Evolutionary conservation across 306 rosid genomes (phyloP), one percentile per base, ranked within the genome.

Genomic region (Sindora glabra): DNA sequence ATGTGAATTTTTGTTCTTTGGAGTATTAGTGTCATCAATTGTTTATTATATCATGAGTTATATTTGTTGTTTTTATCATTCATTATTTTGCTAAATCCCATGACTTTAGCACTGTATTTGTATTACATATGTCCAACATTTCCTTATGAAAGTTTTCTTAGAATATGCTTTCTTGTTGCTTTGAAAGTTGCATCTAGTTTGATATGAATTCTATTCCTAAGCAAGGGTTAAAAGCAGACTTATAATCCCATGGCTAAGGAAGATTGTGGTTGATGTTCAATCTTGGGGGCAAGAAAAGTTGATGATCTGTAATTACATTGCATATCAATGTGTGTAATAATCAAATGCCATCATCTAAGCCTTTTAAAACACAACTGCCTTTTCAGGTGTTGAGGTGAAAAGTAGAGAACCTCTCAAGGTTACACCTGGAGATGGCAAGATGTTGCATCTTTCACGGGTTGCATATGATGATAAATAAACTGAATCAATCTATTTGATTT

Each of bases 391-490:
- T 34, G 83, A 75, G 74, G 74, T 81, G 33, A 77, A 75, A 73
- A 56, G 71, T 38, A 87, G 79, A 26, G 65, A 72, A 68, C 7
- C 81, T 38, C 23, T 78, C 53, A 73, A 64, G 65, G 83, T 78
- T 63, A 56, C 57, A 16, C 84, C 80, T 2, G 70, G 71, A 34
- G 25, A 66, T 5, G 50, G 15, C 13, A 56, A 8, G 56, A 10
- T 75, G 14, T 37, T 84, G 66, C 83, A 81, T 59, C 79, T 84
- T 64, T 72, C 90, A 34, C 65, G 49, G 87, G 85, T 84, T 26
- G 66, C 41, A 34, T 37, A n/a, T 18, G 2, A 60, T 48, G 56
- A 32, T 46, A 29, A 21, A 44, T 71, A 32, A 47, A 13, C 51
- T 8, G 23, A 30, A 16, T 18, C 37, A 8, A 16, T 38, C 59